Percentiles rank a stretch among this genome's conserved stretches.
These are phyloP conservation scores for Kodamaea alishanica DNA, from an alignment of 1,139 yeast species.

Conservation along the genomic window DNA sequence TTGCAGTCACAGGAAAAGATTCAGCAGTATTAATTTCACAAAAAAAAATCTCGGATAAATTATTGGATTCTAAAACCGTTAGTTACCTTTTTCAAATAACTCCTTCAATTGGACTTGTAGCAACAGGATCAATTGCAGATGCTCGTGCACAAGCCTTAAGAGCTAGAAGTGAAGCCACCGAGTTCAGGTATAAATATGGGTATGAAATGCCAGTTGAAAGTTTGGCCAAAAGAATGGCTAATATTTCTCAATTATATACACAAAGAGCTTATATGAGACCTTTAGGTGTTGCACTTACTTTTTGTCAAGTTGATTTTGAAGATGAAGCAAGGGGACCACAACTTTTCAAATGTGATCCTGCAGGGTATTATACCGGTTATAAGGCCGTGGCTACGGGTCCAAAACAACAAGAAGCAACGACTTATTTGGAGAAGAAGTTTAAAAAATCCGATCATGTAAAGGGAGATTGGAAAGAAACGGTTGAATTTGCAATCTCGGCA, in stretches of 20 bases:
- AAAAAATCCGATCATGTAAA: slow-evolving; percentile 70
- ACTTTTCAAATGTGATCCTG: slow-evolving; percentile 92
- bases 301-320: slow-evolving; percentile 55
- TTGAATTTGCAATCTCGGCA: slow-evolving; percentile 84
- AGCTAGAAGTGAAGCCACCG: slow-evolving; percentile 92
- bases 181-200: slow-evolving; percentile 89
- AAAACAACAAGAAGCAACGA: slow-evolving; percentile 92
- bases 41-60: slow-evolving; percentile 93
- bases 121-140: slow-evolving; percentile 96
- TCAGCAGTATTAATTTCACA: slow-evolving; percentile 90
- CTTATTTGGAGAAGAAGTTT: slow-evolving; percentile 85
- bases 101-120: slow-evolving; percentile 80
- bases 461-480: slow-evolving; percentile 87
- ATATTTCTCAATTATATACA: slow-evolving; percentile 88
- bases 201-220: slow-evolving; percentile 97
- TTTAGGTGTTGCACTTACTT: slow-evolving; percentile 86
- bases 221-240: slow-evolving; percentile 92
- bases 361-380: slow-evolving; percentile 90
- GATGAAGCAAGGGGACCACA: slow-evolving; percentile 92
- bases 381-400: slow-evolving; percentile 96
- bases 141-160: slow-evolving; percentile 87
- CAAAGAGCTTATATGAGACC: slow-evolving; percentile 99
- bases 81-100: slow-evolving; percentile 82
- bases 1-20: slow-evolving; percentile 84
- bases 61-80: slow-evolving; percentile 81